Conservation (phyloP, 176 grass and related monocot genomes). For the Puccinellia tenuiflora region DNA sequence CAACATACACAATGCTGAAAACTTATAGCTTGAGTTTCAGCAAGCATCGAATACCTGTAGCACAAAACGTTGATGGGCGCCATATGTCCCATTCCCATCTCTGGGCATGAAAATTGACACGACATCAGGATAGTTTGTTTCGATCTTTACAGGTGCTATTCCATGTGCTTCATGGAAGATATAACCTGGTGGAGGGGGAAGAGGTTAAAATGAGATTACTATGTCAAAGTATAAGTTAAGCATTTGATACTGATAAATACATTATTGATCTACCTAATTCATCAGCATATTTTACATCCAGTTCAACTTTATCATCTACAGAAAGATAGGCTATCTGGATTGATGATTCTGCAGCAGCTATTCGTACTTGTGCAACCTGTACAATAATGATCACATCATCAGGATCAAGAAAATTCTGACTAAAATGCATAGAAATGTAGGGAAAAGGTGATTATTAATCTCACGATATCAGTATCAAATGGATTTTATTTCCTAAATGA, state of each 20-base stretch:
- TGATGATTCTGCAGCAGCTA: conserved; percentile 64
- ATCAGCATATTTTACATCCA: conserved; percentile 80
- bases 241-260: neutral
- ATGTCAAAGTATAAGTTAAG: conserved; percentile 2
- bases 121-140: conserved; percentile 91
- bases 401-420: neutral
- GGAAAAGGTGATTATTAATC: neutral
- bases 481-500: neutral
- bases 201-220: conserved; percentile 9
- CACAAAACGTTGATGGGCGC: conserved; percentile 39
- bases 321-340: conserved; percentile 59
- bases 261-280: conserved; percentile 65
- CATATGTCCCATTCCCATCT: conserved; percentile 49
- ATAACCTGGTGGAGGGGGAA: conserved; percentile 56
- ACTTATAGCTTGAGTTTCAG: neutral
- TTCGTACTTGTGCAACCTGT: conserved; percentile 82
- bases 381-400: conserved; percentile 31
- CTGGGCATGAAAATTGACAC: conserved; percentile 66
- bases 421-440: neutral
- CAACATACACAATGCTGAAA: neutral
- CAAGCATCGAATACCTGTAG: conserved; percentile 45
- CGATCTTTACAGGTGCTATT: conserved; percentile 76
- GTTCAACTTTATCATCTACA: conserved; percentile 58
- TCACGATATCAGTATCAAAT: neutral
- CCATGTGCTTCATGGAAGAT: conserved; percentile 80